These are phyloP conservation scores for Trichoderma asperellum DNA, from an alignment of 2,329 filamentous ascomycete species.

Conservation along the genomic window DNA sequence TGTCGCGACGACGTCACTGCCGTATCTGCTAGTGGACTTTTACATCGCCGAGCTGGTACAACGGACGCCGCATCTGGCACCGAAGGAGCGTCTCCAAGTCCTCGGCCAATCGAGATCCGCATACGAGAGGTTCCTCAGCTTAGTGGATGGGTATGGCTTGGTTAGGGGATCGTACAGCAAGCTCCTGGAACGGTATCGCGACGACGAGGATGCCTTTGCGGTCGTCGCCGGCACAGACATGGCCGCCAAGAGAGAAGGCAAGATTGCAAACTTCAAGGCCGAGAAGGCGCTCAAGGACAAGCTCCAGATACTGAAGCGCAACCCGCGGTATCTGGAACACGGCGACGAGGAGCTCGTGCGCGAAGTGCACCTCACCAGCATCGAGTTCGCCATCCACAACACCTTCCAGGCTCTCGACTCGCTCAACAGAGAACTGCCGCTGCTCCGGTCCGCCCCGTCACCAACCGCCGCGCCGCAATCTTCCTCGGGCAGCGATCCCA, in stretches of 20 bases:
- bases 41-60: constrained; percentile 79
- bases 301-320: constrained; percentile 62
- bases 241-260: constrained; percentile 73
- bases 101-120: constrained; percentile 67
- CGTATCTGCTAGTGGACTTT: constrained; percentile 80
- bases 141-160: constrained; percentile 78
- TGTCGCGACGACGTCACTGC: constrained; percentile 79
- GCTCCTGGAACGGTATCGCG: constrained; percentile 72
- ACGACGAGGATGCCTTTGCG: constrained; percentile 73
- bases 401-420: constrained; percentile 87
- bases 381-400: constrained; percentile 74
- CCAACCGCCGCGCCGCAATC: constrained; percentile 45
- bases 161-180: constrained; percentile 67
- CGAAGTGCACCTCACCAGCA: constrained; percentile 74
- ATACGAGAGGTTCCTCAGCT: constrained; percentile 78
- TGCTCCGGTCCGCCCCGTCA: constrained; percentile 74
- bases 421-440: constrained; percentile 79
- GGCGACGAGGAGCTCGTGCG: constrained; percentile 86
- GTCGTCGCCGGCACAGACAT: constrained; percentile 65
- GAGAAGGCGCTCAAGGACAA: constrained; percentile 85
- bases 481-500: constrained; percentile 36
- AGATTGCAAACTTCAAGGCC: constrained; percentile 81
- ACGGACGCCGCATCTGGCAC: constrained; percentile 60
- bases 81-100: constrained; percentile 61
- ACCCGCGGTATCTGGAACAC: constrained; percentile 58